Base-by-base conservation (phyloP, 208 protist genomes). In the Trichomonas gallinae region DNA sequence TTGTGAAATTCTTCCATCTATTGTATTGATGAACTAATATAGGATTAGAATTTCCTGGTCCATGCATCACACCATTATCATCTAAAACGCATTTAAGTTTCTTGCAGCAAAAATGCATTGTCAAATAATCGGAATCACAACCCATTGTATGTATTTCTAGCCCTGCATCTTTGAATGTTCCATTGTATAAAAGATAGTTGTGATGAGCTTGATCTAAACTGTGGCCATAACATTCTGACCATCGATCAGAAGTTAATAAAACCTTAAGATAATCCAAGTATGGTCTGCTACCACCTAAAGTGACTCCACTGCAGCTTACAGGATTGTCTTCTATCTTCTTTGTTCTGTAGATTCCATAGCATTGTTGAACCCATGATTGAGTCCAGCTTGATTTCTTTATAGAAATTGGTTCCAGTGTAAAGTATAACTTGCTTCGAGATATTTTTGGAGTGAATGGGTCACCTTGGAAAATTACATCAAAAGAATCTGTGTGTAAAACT, bases 91-190 rank as follows among this genome's bases (percentile, higher is more conserved):
- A 93, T 51, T 93, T 93, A 15, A 2, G 40, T 38, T 38, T 93
- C 31, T 93, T 93, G 31, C 87, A 93, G 36, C 87, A 93, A 51
- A 93, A 93, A 93, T 93, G 87, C 87, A 93, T 93, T 93, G 87
- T 93, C 26, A 93, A 93, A 51, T 42, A 93, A 58, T n/a, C 10
- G 4, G 87, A 93, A 51, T 93, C 44, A 38, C 87, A 93, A 48
- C 51, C 44, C 15, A 93, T 6, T 13, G 4, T 58, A 1, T 58
- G 17, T 17, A 93, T 51, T 26, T 51, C 44, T 23, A 93, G 4
- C 38, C 87, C 87, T 11, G 40, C 44, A 38, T n/a, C 15, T 6
- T 93, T 51, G 17, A 93, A 93, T 2, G 42, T 44, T 4, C 87
- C 87, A 48, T 48, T 34, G 31, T 93, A 93, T 21, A 93, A 51